phyloP scores from a whole-genome alignment of 495 filamentous ascomycete genomes.

The Hypoxylon rickii region DNA sequence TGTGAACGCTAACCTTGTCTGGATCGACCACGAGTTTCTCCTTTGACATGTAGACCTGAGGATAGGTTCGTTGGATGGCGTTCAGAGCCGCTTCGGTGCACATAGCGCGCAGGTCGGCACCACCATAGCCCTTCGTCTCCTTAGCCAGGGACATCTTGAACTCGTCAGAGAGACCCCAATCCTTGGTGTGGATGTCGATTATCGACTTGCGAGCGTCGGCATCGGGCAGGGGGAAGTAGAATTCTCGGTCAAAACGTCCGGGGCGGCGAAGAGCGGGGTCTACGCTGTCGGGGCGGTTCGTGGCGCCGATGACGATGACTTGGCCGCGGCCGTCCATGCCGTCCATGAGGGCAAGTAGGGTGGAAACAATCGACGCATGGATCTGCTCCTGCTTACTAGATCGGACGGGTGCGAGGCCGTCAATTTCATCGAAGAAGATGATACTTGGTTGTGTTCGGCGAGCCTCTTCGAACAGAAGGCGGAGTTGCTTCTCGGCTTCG shows the following conservation, averaged over 20 bases:
- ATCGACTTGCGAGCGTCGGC: conserved; percentile 77
- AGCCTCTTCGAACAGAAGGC: conserved; percentile 93
- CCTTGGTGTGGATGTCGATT: conserved; percentile 92
- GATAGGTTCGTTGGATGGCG: conserved; percentile 91
- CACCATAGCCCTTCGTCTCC: conserved; percentile 93
- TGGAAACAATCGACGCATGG: conserved; percentile 96
- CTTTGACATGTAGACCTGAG: conserved; percentile 91
- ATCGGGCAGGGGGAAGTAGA: conserved; percentile 93
- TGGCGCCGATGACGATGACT: conserved; percentile 97
- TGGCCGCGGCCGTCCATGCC: conserved; percentile 98
- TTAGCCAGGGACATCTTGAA: conserved; percentile 87
- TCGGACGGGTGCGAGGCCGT: conserved; percentile 91
- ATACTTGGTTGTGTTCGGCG: conserved; percentile 94
- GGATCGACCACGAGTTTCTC: conserved; percentile 90
- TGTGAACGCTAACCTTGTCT: conserved; percentile 76
- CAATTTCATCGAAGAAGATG: conserved; percentile 99
- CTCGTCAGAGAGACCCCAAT: conserved; percentile 77
- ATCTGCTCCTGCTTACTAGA: conserved; percentile 99
- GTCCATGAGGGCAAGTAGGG: conserved; percentile 94
- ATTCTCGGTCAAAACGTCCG: conserved; percentile 94
- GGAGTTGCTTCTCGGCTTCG: conserved; percentile 92
- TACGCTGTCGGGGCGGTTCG: conserved; percentile 95
- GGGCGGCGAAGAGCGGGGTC: conserved; percentile 93
- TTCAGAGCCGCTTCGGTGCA: conserved; percentile 99
- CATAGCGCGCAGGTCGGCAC: conserved; percentile 89